A percentile compares a stretch with the other conserved stretches of the same genome.
These are phyloP conservation scores for Radiomyces spectabilis DNA, from an alignment of 192 early-diverging fungal species.

Conservation along the genomic window DNA sequence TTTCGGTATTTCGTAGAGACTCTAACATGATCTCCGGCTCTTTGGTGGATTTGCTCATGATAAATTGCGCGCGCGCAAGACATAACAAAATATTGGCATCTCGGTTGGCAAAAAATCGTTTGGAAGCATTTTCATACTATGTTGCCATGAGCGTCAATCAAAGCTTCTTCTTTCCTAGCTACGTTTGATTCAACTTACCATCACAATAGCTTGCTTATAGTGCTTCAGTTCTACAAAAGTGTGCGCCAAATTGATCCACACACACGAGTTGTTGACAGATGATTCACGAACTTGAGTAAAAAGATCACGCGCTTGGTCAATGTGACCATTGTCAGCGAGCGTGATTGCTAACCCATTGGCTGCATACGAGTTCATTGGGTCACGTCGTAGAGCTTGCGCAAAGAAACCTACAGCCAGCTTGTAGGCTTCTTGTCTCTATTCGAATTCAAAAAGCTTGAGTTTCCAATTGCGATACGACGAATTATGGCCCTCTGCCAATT, in stretches of 20 bases:
- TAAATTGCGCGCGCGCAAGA: slow-evolving; percentile 49
- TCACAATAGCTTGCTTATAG: slow-evolving; percentile 63
- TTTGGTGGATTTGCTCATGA: slow-evolving; percentile 57
- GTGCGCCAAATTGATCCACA: slow-evolving; percentile 74
- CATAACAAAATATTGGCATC: slow-evolving; percentile 45
- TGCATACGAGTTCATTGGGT: slow-evolving; percentile 67
- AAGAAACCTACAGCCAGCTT: slow-evolving; percentile 78
- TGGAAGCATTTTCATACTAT: slow-evolving; percentile 60
- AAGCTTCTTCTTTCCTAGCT: not conserved
- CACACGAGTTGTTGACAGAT: slow-evolving; percentile 32
- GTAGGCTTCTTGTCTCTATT: slow-evolving; percentile 40
- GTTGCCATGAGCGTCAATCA: not conserved
- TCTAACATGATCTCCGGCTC: slow-evolving; percentile 50
- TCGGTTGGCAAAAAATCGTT: slow-evolving; percentile 40
- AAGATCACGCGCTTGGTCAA: slow-evolving; percentile 53
- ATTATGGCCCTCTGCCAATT: too few relatives aligned
- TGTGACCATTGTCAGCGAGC: slow-evolving; percentile 60
- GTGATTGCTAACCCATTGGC: slow-evolving; percentile 83
- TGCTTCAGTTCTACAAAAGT: slow-evolving; percentile 66
- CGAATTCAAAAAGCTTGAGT: not conserved
- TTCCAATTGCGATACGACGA: too few relatives aligned
- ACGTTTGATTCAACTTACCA: slow-evolving; percentile 34
- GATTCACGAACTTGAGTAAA: slow-evolving; percentile 51
- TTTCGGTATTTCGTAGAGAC: slow-evolving; percentile 45
- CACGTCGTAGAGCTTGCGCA: slow-evolving; percentile 61